Evolutionary conservation across 192 early-diverging fungal genomes (phyloP).

Genomic region (Rhizophagus prolifer): DNA sequence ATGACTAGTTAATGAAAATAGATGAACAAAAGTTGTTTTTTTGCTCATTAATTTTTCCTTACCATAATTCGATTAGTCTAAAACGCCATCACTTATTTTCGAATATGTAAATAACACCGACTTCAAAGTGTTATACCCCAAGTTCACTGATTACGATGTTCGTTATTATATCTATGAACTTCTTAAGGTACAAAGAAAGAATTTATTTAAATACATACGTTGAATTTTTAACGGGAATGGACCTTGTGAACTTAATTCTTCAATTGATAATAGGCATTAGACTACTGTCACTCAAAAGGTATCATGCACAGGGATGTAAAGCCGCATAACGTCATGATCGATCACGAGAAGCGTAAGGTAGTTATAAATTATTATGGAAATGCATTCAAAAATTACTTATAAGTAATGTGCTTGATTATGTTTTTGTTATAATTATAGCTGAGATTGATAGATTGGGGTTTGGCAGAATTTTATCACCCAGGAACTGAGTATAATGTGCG

Average conservation of each 20-base stretch:
- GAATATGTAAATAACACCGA: constrained; percentile 98
- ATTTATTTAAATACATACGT: not conserved
- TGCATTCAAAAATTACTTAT: not conserved
- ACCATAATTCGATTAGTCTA: constrained; percentile 58
- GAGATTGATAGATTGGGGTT: constrained; percentile 97
- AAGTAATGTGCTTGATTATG: not conserved
- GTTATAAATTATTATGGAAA: not conserved
- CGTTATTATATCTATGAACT: constrained; percentile 97
- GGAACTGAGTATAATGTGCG: constrained; percentile 97
- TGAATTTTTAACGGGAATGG: not conserved
- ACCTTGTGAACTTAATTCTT: not conserved
- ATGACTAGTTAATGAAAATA: too few species aligned
- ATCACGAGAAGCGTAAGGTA: constrained; percentile 88
- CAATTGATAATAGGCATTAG: constrained; percentile 69
- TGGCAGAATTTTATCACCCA: constrained; percentile 99
- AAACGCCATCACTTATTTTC: constrained; percentile 95
- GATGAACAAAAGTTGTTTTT: too few species aligned
- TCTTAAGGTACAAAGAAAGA: constrained; percentile 62
- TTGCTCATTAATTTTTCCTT: not conserved
- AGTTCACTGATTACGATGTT: constrained; percentile 91
- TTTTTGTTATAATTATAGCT: constrained; percentile 49
- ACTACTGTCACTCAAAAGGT: constrained; percentile 96
- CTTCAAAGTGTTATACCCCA: constrained; percentile 95
- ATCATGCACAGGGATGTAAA: constrained; percentile 99
- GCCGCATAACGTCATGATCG: constrained; percentile 99